These are phyloP conservation scores for Scheffersomyces titani DNA, from an alignment of 1,139 yeast genomes.

Conservation along the genomic window DNA sequence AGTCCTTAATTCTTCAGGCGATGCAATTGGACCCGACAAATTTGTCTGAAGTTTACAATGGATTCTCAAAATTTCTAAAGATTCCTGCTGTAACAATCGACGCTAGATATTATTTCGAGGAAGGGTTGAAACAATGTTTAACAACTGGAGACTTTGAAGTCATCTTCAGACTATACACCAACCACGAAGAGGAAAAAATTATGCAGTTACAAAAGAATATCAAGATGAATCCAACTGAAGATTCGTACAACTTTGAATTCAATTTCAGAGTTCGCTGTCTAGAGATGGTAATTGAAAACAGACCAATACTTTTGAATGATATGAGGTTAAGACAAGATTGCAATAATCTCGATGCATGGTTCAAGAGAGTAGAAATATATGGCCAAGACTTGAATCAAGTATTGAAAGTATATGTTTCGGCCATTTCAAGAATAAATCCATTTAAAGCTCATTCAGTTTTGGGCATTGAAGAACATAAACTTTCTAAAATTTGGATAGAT, in stretches of 20 bases:
- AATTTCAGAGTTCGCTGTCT: slow-evolving; percentile 51
- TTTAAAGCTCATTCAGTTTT: slow-evolving; percentile 42
- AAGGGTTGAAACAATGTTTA: slow-evolving; percentile 45
- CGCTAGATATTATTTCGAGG: slow-evolving; percentile 51
- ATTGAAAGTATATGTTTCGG: slow-evolving; percentile 62
- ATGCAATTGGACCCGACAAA: slow-evolving; percentile 62
- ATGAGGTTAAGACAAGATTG: slow-evolving; percentile 63
- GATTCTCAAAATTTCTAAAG: slow-evolving; percentile 50
- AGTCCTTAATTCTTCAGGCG: slow-evolving; percentile 34
- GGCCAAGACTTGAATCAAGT: slow-evolving; percentile 38
- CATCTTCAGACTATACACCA: slow-evolving; percentile 64
- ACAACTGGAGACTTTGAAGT: slow-evolving; percentile 65
- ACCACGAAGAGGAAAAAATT: slow-evolving; percentile 58
- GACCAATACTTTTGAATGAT: slow-evolving; percentile 64
- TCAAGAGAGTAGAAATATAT: slow-evolving; percentile 53
- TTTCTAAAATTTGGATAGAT: slow-evolving; percentile 65
- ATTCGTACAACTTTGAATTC: slow-evolving; percentile 23
- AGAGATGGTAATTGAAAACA: slow-evolving; percentile 55
- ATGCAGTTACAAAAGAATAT: slow-evolving; percentile 32
- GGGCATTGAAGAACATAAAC: slow-evolving; percentile 25
- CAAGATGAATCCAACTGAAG: slow-evolving; percentile 13
- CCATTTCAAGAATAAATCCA: slow-evolving; percentile 70
- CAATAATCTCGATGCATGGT: slow-evolving; percentile 69
- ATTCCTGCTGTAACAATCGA: slow-evolving; percentile 31
- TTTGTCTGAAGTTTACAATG: slow-evolving; percentile 48